A percentile compares a stretch with the other conserved stretches of the same genome.
phyloP scores from a whole-genome alignment of 345 rosid species.

The Eucalyptus globulus region DNA sequence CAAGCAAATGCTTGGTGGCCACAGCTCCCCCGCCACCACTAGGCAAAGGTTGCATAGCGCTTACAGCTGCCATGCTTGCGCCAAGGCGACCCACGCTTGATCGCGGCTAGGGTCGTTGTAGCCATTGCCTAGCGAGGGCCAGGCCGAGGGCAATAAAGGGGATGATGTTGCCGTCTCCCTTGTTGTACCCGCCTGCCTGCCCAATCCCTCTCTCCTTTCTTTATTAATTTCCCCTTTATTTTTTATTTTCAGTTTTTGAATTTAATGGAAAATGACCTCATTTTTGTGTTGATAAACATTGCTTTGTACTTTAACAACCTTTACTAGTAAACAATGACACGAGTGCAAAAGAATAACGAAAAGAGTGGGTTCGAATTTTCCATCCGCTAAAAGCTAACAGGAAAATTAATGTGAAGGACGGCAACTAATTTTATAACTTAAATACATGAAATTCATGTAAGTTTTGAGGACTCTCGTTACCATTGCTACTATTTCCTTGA shows the following conservation, averaged over 20 bases:
- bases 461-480: neutral
- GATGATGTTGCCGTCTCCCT: neutral
- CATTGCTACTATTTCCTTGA: too few species aligned
- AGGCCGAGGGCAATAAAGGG: neutral
- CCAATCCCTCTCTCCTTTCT: neutral
- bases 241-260: neutral
- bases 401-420: neutral
- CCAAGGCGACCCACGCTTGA: too few species aligned
- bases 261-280: neutral
- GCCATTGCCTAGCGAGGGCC: fast-evolving
- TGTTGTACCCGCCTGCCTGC: fast-evolving
- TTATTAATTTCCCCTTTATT: neutral
- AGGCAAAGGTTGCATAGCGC: neutral
- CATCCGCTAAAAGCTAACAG: neutral
- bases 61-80: fast-evolving
- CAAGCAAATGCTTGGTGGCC: neutral
- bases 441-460: neutral
- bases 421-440: neutral
- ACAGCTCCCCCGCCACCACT: fast-evolving
- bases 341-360: neutral
- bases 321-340: neutral
- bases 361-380: neutral
- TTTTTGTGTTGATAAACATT: neutral
- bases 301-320: neutral
- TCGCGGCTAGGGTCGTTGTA: fast-evolving